Percentiles rank a stretch among this genome's conserved stretches.
These are phyloP conservation scores for Ceratocystis alfenasii DNA, from an alignment of 2,329 filamentous ascomycete species.

Conservation along the genomic window DNA sequence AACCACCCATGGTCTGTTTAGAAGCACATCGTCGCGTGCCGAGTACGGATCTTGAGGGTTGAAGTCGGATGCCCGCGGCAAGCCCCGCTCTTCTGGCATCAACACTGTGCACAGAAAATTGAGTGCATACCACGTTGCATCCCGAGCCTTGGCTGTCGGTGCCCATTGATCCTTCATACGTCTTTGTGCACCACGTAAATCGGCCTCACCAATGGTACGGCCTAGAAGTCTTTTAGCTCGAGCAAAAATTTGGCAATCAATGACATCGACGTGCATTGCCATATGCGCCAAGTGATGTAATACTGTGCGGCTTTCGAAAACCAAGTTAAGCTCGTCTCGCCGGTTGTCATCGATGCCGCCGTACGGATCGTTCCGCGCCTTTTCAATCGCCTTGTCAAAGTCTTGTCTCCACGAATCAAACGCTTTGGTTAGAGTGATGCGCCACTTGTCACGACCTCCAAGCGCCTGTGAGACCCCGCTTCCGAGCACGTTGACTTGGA, in stretches of 20 bases:
- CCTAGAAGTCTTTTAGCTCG: conserved; percentile 75
- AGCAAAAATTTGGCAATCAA: conserved; percentile 95
- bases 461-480: conserved; percentile 60
- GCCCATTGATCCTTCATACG: conserved; percentile 87
- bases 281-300: conserved; percentile 92
- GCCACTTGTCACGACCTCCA: conserved; percentile 84
- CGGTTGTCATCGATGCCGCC: conserved; percentile 13
- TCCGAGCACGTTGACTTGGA: conserved; percentile 78
- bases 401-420: conserved; percentile 92
- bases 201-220: conserved; percentile 68
- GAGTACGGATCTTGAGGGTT: conserved; percentile 47
- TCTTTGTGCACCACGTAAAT: conserved; percentile 65
- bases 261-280: conserved; percentile 93
- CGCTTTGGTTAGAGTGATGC: conserved; percentile 67
- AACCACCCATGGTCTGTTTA: conserved; percentile 89
- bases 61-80: conserved; percentile 27
- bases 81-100: conserved; percentile 39
- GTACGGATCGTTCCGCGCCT: conserved; percentile 46
- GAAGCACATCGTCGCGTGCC: conserved; percentile 73
- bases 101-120: conserved; percentile 81
- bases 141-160: conserved; percentile 71
- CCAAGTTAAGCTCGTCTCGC: conserved; percentile 32
- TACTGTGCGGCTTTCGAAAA: conserved; percentile 80
- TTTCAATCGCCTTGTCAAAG: conserved; percentile 71
- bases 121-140: conserved; percentile 84